Evolutionary conservation across 78 protist species (phyloP).

Genomic region (Planoprotostelium fungivorum): DNA sequence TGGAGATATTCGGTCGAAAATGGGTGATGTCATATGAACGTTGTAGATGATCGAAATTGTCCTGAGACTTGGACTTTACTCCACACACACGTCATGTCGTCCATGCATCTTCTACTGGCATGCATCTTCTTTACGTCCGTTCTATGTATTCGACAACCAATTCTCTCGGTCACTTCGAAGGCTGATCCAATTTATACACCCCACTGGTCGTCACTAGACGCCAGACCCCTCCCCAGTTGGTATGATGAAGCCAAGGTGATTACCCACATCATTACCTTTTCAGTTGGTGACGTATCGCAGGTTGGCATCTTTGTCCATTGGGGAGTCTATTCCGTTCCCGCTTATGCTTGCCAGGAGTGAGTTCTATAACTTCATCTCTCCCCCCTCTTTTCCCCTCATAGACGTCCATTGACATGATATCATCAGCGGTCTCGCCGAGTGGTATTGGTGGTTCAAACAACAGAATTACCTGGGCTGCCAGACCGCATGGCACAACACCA

Average conservation of each 20-base stretch:
- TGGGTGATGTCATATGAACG: no score
- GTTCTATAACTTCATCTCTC: neutral
- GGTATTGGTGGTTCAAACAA: slow-evolving; percentile 33
- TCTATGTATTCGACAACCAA: no score
- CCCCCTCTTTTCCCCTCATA: neutral
- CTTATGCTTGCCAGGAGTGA: slow-evolving; percentile 6
- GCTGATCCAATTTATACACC: slow-evolving; percentile 7
- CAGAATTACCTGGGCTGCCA: slow-evolving; percentile 1
- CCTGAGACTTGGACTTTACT: no score
- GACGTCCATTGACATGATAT: neutral
- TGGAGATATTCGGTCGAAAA: no score
- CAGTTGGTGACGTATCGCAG: neutral
- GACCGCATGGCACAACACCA: slow-evolving; percentile 1
- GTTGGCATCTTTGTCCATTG: slow-evolving; percentile 39
- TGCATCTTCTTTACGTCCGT: no score
- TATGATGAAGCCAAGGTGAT: slow-evolving; percentile 46
- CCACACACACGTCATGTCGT: no score
- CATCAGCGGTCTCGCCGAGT: slow-evolving; percentile 17
- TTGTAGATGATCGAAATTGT: no score
- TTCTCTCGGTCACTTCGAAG: no score
- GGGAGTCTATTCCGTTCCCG: slow-evolving; percentile 59
- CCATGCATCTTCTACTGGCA: no score
- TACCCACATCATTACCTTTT: neutral
- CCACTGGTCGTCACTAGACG: slow-evolving; percentile 17
- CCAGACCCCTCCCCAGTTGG: slow-evolving; percentile 42